Base-by-base conservation (phyloP, 2,329 filamentous ascomycete species). In the Fusarium neocosmosporiellum region DNA sequence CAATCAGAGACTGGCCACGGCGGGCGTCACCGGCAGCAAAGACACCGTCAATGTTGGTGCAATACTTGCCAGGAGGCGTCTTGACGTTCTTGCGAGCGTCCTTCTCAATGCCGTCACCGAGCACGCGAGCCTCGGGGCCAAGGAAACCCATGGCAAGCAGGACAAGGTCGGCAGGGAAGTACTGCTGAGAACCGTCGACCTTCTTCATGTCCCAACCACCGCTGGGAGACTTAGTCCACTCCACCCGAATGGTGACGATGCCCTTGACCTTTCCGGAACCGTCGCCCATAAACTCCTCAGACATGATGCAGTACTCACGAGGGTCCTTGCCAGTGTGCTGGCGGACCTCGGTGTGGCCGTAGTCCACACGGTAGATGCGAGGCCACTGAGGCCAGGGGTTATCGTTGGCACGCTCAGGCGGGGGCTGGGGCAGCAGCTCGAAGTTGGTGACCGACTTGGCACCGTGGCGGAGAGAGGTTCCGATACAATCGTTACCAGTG, bases 131-230 rank as follows among this genome's bases (percentile, higher is more conserved):
- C 85, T 98, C 96, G 8, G 95, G 95, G 11, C 96, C 96, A 72
- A 98, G 85, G 92, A 98, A 98, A 80, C 96, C 96, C 96, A 98
- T 98, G 59, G 96, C 97, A 57, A 98, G 87, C 50, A 98, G 90
- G 50, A 98, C 95, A 43, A 98, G 90, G 80, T 98, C 96, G 31
- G 96, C 96, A 39, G 94, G 94, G 92, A 98, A 98, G 88, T 97
- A 97, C 81, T 98, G 91, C 86, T 97, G 93, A 70, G 93, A 96
- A 39, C 94, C 95, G 75, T 98, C 95, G 34, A 97, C 88, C 83
- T 97, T 96, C 89, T 98, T 98, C 95, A 98, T 98, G 84, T 98
- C 96, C 96, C 96, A 98, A 50, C 95, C 95, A 74, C 95, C 95
- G 70, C 90, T 92, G 31, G 94, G 88, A 62, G 91, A 94, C 88